These are phyloP conservation scores for Bipolaris oryzae DNA, from an alignment of 2,329 filamentous ascomycete species.

Conservation along the genomic window DNA sequence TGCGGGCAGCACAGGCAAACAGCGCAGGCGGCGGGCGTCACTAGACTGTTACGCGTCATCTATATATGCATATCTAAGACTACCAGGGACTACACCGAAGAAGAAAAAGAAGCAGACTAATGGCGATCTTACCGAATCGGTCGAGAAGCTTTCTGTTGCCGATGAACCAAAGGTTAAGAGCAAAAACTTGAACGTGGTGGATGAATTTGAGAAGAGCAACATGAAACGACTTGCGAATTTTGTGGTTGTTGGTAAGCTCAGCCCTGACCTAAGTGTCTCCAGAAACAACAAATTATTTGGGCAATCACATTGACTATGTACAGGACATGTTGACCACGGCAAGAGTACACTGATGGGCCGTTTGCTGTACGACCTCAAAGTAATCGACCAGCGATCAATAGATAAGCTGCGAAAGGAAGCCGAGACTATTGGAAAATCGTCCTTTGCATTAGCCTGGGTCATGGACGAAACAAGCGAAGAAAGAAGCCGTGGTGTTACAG, in stretches of 20 bases:
- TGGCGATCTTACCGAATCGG: constrained; percentile 52
- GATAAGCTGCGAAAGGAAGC: constrained; percentile 89
- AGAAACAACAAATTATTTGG: not conserved
- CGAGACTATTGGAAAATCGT: constrained; percentile 88
- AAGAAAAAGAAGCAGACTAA: constrained; percentile 29
- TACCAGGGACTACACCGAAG: constrained; percentile 37
- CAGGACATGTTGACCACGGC: constrained; percentile 94
- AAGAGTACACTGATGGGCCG: constrained; percentile 98
- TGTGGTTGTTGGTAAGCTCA: constrained; percentile 79
- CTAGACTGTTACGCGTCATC: constrained; percentile 25
- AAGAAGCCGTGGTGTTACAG: constrained; percentile 86
- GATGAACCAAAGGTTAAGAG: constrained; percentile 63
- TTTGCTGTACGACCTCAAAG: constrained; percentile 85
- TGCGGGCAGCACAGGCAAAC: constrained; percentile 75
- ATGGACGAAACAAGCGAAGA: constrained; percentile 92
- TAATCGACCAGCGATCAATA: constrained; percentile 85
- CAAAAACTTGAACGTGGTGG: constrained; percentile 84
- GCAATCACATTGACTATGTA: constrained; percentile 3
- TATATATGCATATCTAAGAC: constrained; percentile 28
- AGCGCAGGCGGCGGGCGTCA: constrained; percentile 49
- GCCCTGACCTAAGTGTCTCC: not conserved
- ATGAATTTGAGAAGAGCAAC: constrained; percentile 76
- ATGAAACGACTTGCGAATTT: constrained; percentile 86
- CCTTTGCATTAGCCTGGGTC: constrained; percentile 96
- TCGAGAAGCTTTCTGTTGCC: constrained; percentile 55